Evolutionary conservation across 192 early-diverging fungal species (phyloP), one percentile per base, ranked within the genome.

Genomic region (Paraglomus brasilianum): DNA sequence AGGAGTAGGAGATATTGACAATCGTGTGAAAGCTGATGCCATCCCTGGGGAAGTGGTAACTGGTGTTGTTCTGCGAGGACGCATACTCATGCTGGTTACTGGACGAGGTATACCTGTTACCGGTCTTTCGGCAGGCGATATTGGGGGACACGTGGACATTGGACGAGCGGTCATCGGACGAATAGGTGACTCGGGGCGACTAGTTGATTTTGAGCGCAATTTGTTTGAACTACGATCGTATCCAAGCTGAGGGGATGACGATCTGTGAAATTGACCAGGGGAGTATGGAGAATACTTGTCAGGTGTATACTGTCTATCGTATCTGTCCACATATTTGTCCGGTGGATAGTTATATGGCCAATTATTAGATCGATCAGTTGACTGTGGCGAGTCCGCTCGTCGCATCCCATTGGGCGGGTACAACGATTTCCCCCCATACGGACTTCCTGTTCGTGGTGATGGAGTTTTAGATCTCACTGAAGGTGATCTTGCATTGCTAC

Each of bases 61-160:
- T 8, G 67, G n/a, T 45, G 45, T 41, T 1, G 67, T 52, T 21
- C 55, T 21, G 11, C 55, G 17, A 39, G 67, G 39, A 39, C 67
- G 46, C 67, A 69, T 69, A 30, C 67, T 55, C 67, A 69, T 69
- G n/a, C 67, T 69, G 17, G 67, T 69, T 21, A 69, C 67, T n/a
- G 67, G 67, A 43, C 67, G 48, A 40, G 67, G 67, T 45, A 69
- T 69, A 30, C 42, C 22, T 41, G 67, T 57, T 36, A 51, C 17
- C 36, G 43, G 14, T n/a, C 67, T 40, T 22, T 69, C 67, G 1
- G 43, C 61, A 45, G 53, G 67, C n/a, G 67, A 24, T 38, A 58
- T 44, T 69, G 67, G 41, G 21, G 41, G 53, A 11, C 19, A 4
- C 19, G 53, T 30, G 11, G 53, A 14, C 30, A 30, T 30, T 30